These are phyloP conservation scores for Theileria luwenshuni DNA, from an alignment of 169 alveolate species.

Conservation along the genomic window DNA sequence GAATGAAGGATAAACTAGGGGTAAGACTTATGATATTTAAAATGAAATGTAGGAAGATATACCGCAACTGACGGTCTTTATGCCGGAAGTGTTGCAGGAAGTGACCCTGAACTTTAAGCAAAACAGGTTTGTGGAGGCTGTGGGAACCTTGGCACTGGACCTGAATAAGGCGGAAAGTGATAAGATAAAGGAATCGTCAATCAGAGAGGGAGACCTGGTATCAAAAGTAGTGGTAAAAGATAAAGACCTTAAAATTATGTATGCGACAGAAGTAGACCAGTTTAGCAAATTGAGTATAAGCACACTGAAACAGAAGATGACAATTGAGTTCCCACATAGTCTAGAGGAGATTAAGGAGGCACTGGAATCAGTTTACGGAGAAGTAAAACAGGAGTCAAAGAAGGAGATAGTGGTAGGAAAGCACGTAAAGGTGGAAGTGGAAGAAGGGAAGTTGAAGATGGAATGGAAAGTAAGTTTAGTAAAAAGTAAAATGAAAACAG, in stretches of 20 bases:
- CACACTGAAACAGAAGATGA: slow-evolving; percentile 67
- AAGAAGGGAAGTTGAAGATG: slow-evolving; percentile 27
- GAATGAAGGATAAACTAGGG: slow-evolving; percentile 76
- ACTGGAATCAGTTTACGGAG: slow-evolving; percentile 64
- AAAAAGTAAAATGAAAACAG: slow-evolving; percentile 25
- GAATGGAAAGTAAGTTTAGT: slow-evolving; percentile 29
- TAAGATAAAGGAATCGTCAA: neutral
- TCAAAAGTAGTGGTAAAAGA: slow-evolving; percentile 65
- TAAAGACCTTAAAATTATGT: slow-evolving; percentile 35
- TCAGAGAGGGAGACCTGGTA: slow-evolving; percentile 24
- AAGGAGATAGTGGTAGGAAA: slow-evolving; percentile 11
- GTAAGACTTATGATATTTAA: slow-evolving; percentile 20
- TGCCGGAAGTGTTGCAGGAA: slow-evolving; percentile 77
- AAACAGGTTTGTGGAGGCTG: slow-evolving; percentile 36
- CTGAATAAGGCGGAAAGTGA: neutral
- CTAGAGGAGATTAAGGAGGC: slow-evolving; percentile 56
- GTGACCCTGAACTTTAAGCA: slow-evolving; percentile 63
- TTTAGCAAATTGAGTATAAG: slow-evolving; percentile 61
- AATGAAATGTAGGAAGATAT: slow-evolving; percentile 48
- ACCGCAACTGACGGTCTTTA: slow-evolving; percentile 73
- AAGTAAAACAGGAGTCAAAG: slow-evolving; percentile 38
- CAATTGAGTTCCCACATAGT: slow-evolving; percentile 56
- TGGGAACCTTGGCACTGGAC: slow-evolving; percentile 61
- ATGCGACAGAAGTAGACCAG: slow-evolving; percentile 69
- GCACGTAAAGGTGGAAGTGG: slow-evolving; percentile 23